These are phyloP conservation scores for Marasmius tenuissimus DNA, from an alignment of 1,284 basidiomycete species.

Conservation along the genomic window DNA sequence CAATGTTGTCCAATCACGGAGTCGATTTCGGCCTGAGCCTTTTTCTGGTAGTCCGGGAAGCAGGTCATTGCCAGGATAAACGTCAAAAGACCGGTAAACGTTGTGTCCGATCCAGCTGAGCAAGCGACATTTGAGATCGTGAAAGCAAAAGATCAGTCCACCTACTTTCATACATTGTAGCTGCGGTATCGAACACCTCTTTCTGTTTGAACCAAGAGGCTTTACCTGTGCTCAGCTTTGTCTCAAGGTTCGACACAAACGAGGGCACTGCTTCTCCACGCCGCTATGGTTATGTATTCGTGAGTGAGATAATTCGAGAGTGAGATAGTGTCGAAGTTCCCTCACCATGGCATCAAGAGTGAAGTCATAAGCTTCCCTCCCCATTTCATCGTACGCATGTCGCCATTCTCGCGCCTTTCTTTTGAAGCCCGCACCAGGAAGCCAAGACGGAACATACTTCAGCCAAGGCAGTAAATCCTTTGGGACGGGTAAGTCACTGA, in stretches of 20 bases:
- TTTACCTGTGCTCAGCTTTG: not conserved
- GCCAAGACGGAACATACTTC: conserved; percentile 11
- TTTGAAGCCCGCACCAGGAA: conserved; percentile 13
- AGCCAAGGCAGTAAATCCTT: conserved; percentile 10
- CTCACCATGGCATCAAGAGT: conserved; percentile 6
- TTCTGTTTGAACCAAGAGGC: not conserved
- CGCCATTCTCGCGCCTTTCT: conserved; percentile 4
- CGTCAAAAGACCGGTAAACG: not conserved
- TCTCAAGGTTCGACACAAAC: not conserved
- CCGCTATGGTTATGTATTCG: too few species aligned
- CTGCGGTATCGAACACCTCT: not conserved
- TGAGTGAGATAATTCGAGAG: too few species aligned
- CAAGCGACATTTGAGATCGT: not conserved
- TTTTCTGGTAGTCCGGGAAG: conserved; percentile 14
- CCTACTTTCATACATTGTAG: conserved; percentile 9
- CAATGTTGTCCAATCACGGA: conserved; percentile 10
- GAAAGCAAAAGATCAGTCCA: not conserved
- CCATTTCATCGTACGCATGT: not conserved
- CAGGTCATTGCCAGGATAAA: conserved; percentile 8
- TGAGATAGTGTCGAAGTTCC: too few species aligned
- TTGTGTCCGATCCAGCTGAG: conserved; percentile 7
- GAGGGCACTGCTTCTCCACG: too few species aligned
- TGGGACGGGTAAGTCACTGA: not conserved
- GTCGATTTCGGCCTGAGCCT: conserved; percentile 18
- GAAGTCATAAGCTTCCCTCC: conserved; percentile 1